Evolutionary conservation across 1,284 basidiomycete genomes (phyloP), one percentile per base, ranked within the genome.

Genomic region (Cryptococcus jaspeensis): DNA sequence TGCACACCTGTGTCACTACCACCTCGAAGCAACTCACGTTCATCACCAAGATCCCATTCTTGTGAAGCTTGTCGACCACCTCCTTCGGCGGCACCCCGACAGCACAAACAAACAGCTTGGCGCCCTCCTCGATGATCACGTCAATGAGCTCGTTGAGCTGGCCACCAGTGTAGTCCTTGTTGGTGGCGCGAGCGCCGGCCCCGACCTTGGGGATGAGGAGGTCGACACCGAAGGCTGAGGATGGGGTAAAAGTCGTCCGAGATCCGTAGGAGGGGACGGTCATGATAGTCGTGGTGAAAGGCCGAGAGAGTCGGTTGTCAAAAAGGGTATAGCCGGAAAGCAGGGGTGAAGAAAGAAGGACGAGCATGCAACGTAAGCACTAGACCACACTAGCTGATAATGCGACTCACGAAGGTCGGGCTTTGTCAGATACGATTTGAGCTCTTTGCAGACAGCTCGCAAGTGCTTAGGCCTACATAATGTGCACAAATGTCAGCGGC

Each of bases 221-320:
- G 72, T 94, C 91, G 47, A 94, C 89, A 55, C 91, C 92, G 65
- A 92, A 94, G 0, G 90, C 88, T 25, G 85, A 85, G 71, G 84
- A 84, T 32, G 28, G 28, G 28, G 28, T 4, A 9, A 37, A 16
- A n/a, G n/a, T n/a, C n/a, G n/a, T n/a, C n/a, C n/a, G n/a, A 3
- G 13, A 22, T 40, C 13, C 12, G 20, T 41, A 9, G 28, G 28
- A 9, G n/a, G n/a, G n/a, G n/a, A n/a, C n/a, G n/a, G 28, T 32
- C 28, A 32, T 32, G 28, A 32, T 32, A 9, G 28, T 9, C 28
- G 28, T 32, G 9, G 28, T 32, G 5, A 32, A 32, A 32, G 5
- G 9, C 28, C 28, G 28, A 32, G 28, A 9, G 7, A 23, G n/a
- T 28, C n/a, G n/a, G n/a, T n/a, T n/a, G n/a, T n/a, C n/a, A n/a